Evolutionary conservation across 169 alveolate genomes (phyloP).

Genomic region (Amoebophrya sp.): DNA sequence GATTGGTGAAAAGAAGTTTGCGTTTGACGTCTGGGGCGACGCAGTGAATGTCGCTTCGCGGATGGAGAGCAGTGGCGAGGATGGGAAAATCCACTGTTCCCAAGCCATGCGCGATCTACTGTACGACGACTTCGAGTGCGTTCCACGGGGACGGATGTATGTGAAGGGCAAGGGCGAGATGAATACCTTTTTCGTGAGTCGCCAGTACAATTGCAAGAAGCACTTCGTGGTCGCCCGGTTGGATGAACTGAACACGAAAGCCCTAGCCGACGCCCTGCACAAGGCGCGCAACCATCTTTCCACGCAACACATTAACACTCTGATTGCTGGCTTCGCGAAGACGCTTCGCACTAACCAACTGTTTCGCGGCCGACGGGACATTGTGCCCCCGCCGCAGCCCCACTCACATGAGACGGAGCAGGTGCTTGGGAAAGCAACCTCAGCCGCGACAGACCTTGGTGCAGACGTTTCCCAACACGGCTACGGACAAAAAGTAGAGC

Average conservation of each 20-base stretch:
- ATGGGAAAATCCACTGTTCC: conserved; percentile 28
- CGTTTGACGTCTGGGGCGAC: conserved; percentile 36
- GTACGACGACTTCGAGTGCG: conserved; percentile 29
- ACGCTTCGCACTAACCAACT: too few relatives aligned
- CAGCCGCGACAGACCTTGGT: too few relatives aligned
- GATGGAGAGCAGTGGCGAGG: conserved; percentile 36
- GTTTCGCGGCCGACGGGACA: too few relatives aligned
- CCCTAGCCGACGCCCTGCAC: not conserved
- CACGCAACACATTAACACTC: not conserved
- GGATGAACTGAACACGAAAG: not conserved
- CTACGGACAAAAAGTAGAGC: too few relatives aligned
- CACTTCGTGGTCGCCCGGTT: not conserved
- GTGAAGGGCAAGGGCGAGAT: conserved; percentile 36
- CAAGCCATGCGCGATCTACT: conserved; percentile 5
- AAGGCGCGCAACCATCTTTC: not conserved
- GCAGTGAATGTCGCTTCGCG: conserved; percentile 29
- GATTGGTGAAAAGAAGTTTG: conserved; percentile 30
- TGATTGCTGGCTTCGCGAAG: not conserved
- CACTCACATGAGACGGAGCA: too few relatives aligned
- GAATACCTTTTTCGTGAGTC: conserved; percentile 27
- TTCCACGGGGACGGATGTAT: not conserved
- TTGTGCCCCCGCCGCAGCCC: too few relatives aligned
- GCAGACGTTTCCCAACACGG: too few relatives aligned
- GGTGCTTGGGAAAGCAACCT: too few relatives aligned
- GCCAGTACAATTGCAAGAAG: not conserved